Evolutionary conservation across 768 basidiomycete genomes (phyloP), one percentile per base, ranked within the genome.

Genomic region (Cubamyces lactineus): DNA sequence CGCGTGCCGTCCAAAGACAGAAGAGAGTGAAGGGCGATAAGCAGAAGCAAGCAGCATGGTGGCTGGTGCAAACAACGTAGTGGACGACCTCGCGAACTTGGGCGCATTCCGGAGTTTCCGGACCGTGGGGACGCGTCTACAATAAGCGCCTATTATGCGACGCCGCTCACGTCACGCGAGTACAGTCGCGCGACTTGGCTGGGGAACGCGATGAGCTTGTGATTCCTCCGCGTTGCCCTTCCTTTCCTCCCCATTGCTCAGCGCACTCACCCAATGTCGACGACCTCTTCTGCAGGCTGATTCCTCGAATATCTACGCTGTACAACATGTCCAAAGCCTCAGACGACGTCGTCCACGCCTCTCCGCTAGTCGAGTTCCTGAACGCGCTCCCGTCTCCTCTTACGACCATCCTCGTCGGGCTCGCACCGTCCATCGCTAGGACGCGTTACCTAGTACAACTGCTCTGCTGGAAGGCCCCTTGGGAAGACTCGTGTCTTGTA

Each of bases 401-500:
- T 61, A 84, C 83, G 7, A 69, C 80, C 9, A 80, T 83, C 5
- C 82, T 94, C 51, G 78, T 92, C 43, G 78, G 79, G 12, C 84
- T 91, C 57, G 82, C 83, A 0, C 87, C 88, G 0, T 65, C 74
- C 42, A 78, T 92, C 24, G 74, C 82, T 26, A 59, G 65, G 19
- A 34, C 80, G 9, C 78, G 84, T 13, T 75, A 76, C 58, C 34
- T 73, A 0, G 70, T 80, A 2, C 81, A 89, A 68, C 72, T 86
- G 1, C 30, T 83, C 34, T 82, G 78, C 65, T 93, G 91, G 89
- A 75, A 79, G 41, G 69, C 79, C 0, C 42, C 77, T 12, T 84
- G 82, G 80, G 82, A 86, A 67, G 82, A 90, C 54, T 80, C 85
- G 53, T 88, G 82, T 78, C 82, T 95, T 3, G 72, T 82, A 1